Percentiles rank a stretch among this genome's conserved stretches.
phyloP scores from a whole-genome alignment of 108 stramenopile species.

The Cyclotella sp. region DNA sequence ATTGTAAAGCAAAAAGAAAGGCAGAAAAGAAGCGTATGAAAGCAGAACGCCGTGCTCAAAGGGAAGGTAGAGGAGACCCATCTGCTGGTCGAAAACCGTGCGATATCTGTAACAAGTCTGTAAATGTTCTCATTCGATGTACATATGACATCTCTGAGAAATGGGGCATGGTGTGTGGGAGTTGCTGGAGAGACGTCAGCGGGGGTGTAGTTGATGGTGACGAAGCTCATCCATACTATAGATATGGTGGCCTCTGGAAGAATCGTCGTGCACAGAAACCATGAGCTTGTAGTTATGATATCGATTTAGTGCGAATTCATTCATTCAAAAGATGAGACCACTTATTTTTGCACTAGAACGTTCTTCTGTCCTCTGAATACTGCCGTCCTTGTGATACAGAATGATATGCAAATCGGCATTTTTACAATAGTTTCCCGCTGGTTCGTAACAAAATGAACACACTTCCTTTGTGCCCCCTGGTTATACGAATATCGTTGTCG shows the following conservation, averaged over 20 bases:
- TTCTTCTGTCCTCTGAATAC: too few species aligned
- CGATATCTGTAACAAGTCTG: constrained; percentile 61
- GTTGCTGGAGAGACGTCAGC: constrained; percentile 82
- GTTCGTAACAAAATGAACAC: constrained; percentile 79
- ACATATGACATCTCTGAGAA: constrained; percentile 55
- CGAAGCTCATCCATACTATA: constrained; percentile 81
- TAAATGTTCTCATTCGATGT: constrained; percentile 77
- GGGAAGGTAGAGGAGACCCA: constrained; percentile 66
- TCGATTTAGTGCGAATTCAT: background rate
- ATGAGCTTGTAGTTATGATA: background rate
- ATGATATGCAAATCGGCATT: background rate
- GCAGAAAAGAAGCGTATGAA: constrained; percentile 72
- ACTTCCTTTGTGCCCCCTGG: constrained; percentile 85
- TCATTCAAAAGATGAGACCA: too few species aligned
- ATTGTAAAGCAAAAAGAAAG: constrained; percentile 59
- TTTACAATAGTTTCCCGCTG: background rate
- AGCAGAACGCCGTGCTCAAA: constrained; percentile 68
- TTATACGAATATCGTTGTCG: constrained; percentile 79
- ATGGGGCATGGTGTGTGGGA: constrained; percentile 88
- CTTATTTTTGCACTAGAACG: too few species aligned
- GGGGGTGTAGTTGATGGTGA: constrained; percentile 90
- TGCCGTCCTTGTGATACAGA: too few species aligned
- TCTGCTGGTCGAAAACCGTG: constrained; percentile 73
- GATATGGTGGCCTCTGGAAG: constrained; percentile 91
- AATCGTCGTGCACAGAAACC: constrained; percentile 56